Conservation (phyloP, 2,329 filamentous ascomycete genomes). For the Ophiocordyceps robertsii region DNA sequence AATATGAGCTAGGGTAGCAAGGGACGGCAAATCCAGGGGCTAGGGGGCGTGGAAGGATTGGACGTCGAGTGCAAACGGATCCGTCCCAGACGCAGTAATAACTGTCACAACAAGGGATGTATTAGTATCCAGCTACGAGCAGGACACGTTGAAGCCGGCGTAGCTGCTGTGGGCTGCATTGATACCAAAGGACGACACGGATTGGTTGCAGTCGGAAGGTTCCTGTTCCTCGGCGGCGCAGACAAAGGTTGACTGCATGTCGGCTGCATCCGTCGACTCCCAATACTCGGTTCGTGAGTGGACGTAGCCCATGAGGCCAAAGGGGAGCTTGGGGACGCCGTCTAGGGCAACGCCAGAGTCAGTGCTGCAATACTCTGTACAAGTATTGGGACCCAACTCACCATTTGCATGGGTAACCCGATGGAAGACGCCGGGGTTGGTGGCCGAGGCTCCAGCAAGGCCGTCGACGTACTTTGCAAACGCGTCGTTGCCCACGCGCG, state of each 20-base stretch:
- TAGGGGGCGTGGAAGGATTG: too few relatives aligned
- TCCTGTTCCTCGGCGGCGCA: neutral
- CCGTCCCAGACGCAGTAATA: too few relatives aligned
- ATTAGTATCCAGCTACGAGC: neutral
- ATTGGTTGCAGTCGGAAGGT: neutral
- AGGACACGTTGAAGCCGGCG: neutral
- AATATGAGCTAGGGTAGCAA: too few relatives aligned
- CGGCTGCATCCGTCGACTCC: conserved; percentile 3
- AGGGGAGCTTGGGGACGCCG: neutral
- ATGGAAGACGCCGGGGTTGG: neutral
- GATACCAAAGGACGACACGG: neutral
- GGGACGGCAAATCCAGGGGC: too few relatives aligned
- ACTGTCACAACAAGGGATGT: too few relatives aligned
- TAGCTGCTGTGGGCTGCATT: neutral
- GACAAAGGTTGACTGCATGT: neutral
- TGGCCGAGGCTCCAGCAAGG: neutral
- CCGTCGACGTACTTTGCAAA: neutral
- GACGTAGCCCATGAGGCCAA: neutral
- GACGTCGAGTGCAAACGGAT: too few relatives aligned
- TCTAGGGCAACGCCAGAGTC: neutral
- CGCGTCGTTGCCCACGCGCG: neutral
- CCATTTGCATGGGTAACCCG: neutral
- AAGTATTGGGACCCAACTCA: neutral
- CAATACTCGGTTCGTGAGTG: neutral
- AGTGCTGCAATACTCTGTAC: neutral